Evolutionary conservation across 1,139 yeast species (phyloP).

Genomic region (Candida pseudoviswanathii): DNA sequence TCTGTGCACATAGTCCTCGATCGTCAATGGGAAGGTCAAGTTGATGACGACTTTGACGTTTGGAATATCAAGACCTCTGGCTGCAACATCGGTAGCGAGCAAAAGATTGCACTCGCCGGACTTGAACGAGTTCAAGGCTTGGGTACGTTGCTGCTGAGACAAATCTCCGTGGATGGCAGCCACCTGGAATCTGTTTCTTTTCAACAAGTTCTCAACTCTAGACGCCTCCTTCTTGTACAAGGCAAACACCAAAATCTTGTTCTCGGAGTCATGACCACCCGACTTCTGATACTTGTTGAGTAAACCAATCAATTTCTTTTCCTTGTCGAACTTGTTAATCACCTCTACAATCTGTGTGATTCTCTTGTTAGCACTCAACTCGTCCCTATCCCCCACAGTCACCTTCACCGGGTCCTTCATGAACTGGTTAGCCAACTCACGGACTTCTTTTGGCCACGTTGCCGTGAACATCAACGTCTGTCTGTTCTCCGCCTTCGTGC

Average conservation of each 20-base stretch:
- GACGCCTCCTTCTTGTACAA: slow-evolving; percentile 95
- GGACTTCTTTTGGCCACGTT: slow-evolving; percentile 90
- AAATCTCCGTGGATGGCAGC: slow-evolving; percentile 97
- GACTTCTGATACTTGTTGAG: slow-evolving; percentile 72
- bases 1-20: slow-evolving; percentile 97
- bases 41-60: slow-evolving; percentile 95
- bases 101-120: slow-evolving; percentile 73
- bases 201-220: slow-evolving; percentile 77
- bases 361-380: slow-evolving; percentile 89
- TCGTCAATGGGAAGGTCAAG: slow-evolving; percentile 95
- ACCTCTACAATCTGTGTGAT: slow-evolving; percentile 95
- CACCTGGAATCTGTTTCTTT: slow-evolving; percentile 73
- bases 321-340: slow-evolving; percentile 80
- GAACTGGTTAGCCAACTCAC: slow-evolving; percentile 86
- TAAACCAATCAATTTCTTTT: slow-evolving; percentile 69
- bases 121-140: slow-evolving; percentile 84
- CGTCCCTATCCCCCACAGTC: slow-evolving; percentile 92
- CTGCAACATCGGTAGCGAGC: slow-evolving; percentile 98
- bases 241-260: slow-evolving; percentile 88
- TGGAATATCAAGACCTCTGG: slow-evolving; percentile 97
- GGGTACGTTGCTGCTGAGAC: slow-evolving; percentile 88
- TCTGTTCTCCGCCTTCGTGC: slow-evolving; percentile 51
- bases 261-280: slow-evolving; percentile 64
- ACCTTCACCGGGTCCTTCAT: slow-evolving; percentile 86
- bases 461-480: slow-evolving; percentile 91